Evolutionary conservation across 2,329 filamentous ascomycete genomes (phyloP), one percentile per base, ranked within the genome.

Genomic region (Myriosclerotinia scirpicola): DNA sequence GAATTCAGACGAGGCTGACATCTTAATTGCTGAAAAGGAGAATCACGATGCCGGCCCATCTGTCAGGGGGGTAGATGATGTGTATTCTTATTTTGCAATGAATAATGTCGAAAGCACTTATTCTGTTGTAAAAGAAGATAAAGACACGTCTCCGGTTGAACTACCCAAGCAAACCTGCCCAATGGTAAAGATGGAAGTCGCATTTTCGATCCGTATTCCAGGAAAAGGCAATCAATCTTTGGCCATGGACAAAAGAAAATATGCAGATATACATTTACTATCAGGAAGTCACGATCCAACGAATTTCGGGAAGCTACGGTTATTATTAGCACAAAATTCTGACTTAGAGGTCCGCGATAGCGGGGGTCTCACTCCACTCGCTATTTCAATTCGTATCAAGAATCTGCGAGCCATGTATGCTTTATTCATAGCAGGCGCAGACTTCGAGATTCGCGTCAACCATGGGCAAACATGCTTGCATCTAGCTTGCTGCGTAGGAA

Each of bases 351-450:
- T 20, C 3, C 38, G 30, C 14, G 50, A 58, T 11, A 0, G 7
- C 26, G 9, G 38, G 9, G 3, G 40, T 4, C 3, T 48, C 15
- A 58, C 62, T 4, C 42, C 53, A 17, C 62, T 65, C 22, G 62
- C 42, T 15, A 50, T 58, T 20, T 14, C 53, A 3, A 56, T 65
- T 7, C 40, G 34, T 34, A 30, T n/a, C 4, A 34, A 50, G 7
- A 65, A 58, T 11, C 30, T 26, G 5, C n/a, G n/a, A n/a, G 42
- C 42, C 7, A 30, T 65, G 62, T n/a, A 58, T 38, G 52, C 53
- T 65, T 20, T 50, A 6, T 30, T 65, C 12, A 44, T 48, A 9
- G 42, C 53, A 20, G 34, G 34, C 11, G 42, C n/a, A 30, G 7
- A 46, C 3, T 40, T 14, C 12, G 22, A 15, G n/a, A 15, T 5